Conservation (phyloP, 345 rosid species). For the Abelmoschus esculentus region DNA sequence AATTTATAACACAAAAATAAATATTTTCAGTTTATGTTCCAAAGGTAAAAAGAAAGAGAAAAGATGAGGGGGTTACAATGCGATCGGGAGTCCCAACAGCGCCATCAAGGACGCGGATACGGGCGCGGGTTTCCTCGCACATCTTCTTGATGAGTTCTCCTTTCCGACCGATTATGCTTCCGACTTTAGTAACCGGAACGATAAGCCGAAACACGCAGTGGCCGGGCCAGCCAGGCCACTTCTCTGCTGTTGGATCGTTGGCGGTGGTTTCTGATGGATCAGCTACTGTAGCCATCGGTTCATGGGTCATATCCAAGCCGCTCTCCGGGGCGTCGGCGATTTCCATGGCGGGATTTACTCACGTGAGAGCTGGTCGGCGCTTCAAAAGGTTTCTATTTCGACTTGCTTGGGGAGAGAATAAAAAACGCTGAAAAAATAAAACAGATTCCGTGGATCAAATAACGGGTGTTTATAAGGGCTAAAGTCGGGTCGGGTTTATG, state of each 20-base stretch:
- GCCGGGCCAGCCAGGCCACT: slow-evolving; percentile 97
- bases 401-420: neutral
- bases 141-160: slow-evolving; percentile 81
- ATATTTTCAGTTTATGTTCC: no score
- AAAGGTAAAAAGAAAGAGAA: neutral
- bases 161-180: slow-evolving; percentile 83
- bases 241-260: slow-evolving; percentile 19
- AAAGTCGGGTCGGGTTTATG: neutral
- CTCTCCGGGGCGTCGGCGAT: neutral
- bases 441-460: neutral
- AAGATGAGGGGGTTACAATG: slow-evolving; percentile 27
- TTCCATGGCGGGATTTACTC: neutral
- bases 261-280: neutral
- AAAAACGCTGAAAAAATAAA: neutral
- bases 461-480: neutral
- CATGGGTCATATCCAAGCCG: neutral
- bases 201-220: slow-evolving; percentile 73
- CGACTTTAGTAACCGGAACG: slow-evolving; percentile 68
- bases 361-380: neutral
- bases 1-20: neutral
- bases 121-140: slow-evolving; percentile 85
- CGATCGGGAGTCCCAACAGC: slow-evolving; percentile 56
- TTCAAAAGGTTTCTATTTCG: neutral
- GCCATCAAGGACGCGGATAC: slow-evolving; percentile 71
- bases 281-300: neutral